phyloP scores from a whole-genome alignment of 352 stramenopile species.

The Aphanomyces invadans region DNA sequence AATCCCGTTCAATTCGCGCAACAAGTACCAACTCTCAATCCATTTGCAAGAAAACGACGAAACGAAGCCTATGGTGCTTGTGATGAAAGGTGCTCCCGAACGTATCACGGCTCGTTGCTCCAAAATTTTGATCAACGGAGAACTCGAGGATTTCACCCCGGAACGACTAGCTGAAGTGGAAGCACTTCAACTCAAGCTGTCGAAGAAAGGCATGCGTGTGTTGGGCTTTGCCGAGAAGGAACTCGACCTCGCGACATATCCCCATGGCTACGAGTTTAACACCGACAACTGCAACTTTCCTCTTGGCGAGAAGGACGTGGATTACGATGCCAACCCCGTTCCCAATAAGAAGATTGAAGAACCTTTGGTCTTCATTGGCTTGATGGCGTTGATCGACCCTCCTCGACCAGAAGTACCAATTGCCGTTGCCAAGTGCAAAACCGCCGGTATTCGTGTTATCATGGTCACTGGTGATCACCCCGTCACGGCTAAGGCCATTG shows the following conservation, averaged over 20 bases:
- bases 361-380: slow-evolving; percentile 85
- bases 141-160: slow-evolving; percentile 75
- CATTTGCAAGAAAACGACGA: slow-evolving; percentile 75
- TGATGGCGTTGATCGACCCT: slow-evolving; percentile 95
- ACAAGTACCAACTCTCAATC: slow-evolving; percentile 80
- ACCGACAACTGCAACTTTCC: slow-evolving; percentile 81
- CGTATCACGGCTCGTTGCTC: slow-evolving; percentile 89
- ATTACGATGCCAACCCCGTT: slow-evolving; percentile 61
- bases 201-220: slow-evolving; percentile 65
- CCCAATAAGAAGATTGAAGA: slow-evolving; percentile 67
- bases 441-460: slow-evolving; percentile 88
- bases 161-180: slow-evolving; percentile 81
- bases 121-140: slow-evolving; percentile 55
- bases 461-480: slow-evolving; percentile 94
- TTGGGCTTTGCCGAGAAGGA: slow-evolving; percentile 57
- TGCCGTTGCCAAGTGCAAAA: slow-evolving; percentile 89
- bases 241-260: slow-evolving; percentile 42
- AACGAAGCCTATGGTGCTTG: slow-evolving; percentile 47
- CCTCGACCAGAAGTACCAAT: slow-evolving; percentile 82
- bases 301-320: slow-evolving; percentile 74
- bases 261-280: slow-evolving; percentile 57
- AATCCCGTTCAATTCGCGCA: slow-evolving; percentile 79
- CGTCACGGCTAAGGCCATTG: slow-evolving; percentile 90
- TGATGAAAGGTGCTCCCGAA: slow-evolving; percentile 96
- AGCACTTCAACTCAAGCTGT: slow-evolving; percentile 39